Evolutionary conservation across 1,284 basidiomycete genomes (phyloP).

Genomic region (Pisolithus thermaeus): DNA sequence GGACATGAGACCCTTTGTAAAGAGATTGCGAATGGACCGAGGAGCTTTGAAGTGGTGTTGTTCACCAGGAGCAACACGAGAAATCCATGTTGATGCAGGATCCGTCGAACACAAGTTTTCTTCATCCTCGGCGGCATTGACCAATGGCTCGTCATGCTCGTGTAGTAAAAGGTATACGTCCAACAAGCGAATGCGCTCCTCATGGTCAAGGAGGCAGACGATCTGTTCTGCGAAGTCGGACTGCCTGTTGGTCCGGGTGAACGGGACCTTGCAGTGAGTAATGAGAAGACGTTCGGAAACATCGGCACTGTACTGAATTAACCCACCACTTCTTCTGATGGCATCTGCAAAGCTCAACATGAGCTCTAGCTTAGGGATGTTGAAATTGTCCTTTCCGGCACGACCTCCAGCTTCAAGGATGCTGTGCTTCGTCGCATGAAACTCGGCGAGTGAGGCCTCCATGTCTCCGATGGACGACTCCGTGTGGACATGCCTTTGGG

Average conservation of each 20-base stretch:
- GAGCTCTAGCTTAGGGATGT: constrained; percentile 2
- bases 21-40: too few species aligned
- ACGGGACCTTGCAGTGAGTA: constrained; percentile 3
- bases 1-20: too few species aligned
- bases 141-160: not conserved
- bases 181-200: constrained; percentile 1
- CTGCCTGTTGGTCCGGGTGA: not conserved
- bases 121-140: not conserved
- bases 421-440: not conserved
- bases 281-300: constrained; percentile 1
- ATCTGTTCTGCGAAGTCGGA: not conserved
- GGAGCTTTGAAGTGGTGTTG: too few species aligned
- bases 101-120: not conserved
- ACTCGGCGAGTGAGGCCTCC: not conserved
- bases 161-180: not conserved
- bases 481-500: not conserved
- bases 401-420: not conserved
- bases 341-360: not conserved
- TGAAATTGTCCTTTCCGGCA: not conserved
- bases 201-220: not conserved
- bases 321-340: not conserved
- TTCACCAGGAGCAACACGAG: too few species aligned
- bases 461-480: not conserved
- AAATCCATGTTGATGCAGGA: not conserved
- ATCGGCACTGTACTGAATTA: constrained; percentile 2